Percentiles rank a stretch among this genome's conserved stretches.
These are phyloP conservation scores for Lycium ferocissimum DNA, from an alignment of 257 asterid genomes.

Conservation along the genomic window DNA sequence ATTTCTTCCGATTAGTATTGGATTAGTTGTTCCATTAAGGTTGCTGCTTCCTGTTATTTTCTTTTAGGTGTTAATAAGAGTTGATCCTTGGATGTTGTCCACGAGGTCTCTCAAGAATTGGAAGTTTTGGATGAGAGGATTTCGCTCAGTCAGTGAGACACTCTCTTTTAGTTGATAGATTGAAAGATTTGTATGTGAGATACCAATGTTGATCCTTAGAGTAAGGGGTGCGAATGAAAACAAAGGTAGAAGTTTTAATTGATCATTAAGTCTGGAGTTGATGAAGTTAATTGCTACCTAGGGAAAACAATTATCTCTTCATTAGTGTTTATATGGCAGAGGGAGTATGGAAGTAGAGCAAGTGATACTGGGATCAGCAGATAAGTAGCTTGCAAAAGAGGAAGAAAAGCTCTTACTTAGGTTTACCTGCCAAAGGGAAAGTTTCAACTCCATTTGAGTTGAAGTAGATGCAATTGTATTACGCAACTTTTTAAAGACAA, in stretches of 20 bases:
- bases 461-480: background rate
- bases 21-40: background rate
- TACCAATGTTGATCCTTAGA: constrained; percentile 1
- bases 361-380: background rate
- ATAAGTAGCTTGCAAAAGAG: background rate
- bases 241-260: background rate
- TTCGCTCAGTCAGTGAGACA: constrained; percentile 11
- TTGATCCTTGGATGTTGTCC: background rate
- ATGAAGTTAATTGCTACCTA: background rate
- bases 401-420: background rate
- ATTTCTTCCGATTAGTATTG: background rate
- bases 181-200: background rate
- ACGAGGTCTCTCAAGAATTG: background rate
- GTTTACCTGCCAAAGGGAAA: background rate
- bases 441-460: background rate
- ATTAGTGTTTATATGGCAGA: background rate
- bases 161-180: background rate
- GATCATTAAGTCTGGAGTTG: background rate
- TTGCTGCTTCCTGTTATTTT: background rate
- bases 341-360: background rate
- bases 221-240: background rate
- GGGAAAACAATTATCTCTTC: background rate
- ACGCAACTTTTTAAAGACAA: background rate
- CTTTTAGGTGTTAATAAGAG: background rate
- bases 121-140: constrained; percentile 7